phyloP scores from a whole-genome alignment of 2,329 filamentous ascomycete genomes.

The Trichoderma sp. region DNA sequence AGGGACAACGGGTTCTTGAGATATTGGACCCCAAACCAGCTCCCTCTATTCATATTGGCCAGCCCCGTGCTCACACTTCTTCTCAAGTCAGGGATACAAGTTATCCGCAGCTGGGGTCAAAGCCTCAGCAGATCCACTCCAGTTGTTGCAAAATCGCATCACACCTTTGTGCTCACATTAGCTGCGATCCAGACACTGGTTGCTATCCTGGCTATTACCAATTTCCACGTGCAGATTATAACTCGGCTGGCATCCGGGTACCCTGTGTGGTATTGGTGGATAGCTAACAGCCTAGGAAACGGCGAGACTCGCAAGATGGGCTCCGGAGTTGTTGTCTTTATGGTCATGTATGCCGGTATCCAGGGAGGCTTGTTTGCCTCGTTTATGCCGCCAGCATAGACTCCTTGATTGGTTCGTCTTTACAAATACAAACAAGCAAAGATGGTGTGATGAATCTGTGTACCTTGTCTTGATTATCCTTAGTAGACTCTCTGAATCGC shows the following conservation, averaged over 20 bases:
- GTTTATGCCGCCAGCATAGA: conserved; percentile 83
- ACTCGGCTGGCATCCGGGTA: conserved; percentile 85
- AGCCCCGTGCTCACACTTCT: conserved; percentile 68
- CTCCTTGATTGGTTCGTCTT: neutral
- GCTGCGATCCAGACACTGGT: conserved; percentile 72
- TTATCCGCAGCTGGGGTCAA: conserved; percentile 29
- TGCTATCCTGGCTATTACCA: conserved; percentile 68
- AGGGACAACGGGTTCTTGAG: conserved; percentile 85
- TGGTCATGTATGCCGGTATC: conserved; percentile 77
- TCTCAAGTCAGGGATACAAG: conserved; percentile 54
- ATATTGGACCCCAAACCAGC: conserved; percentile 86
- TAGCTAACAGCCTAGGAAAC: conserved; percentile 53
- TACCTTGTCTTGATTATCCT: neutral
- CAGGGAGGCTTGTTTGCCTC: conserved; percentile 83
- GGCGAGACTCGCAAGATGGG: conserved; percentile 33
- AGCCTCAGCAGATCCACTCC: conserved; percentile 5
- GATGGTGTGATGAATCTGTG: neutral
- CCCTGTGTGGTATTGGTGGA: conserved; percentile 83
- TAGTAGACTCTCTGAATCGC: neutral
- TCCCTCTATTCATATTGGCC: conserved; percentile 84
- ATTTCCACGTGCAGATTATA: conserved; percentile 91
- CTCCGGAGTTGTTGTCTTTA: conserved; percentile 55
- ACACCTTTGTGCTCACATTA: conserved; percentile 50
- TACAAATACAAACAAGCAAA: neutral
- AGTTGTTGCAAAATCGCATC: conserved; percentile 20